A percentile compares a stretch with the other conserved stretches of the same genome.
phyloP scores from a whole-genome alignment of 202 grass and related monocot species.

The Digitaria exilis region DNA sequence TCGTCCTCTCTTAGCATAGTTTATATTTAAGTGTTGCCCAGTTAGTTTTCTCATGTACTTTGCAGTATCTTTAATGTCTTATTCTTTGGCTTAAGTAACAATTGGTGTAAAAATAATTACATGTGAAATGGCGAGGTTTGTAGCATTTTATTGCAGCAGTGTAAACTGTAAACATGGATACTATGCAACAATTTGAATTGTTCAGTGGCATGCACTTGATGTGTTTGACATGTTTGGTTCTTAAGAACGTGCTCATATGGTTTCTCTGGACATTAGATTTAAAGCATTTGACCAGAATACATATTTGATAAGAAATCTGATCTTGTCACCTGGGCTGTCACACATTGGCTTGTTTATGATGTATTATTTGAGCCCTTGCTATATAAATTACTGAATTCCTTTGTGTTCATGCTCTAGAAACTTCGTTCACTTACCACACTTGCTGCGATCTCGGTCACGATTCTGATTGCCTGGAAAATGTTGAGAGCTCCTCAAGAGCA shows the following conservation, averaged over 20 bases:
- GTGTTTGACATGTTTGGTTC: conserved; percentile 2
- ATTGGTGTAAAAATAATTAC: background rate
- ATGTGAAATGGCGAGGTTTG: background rate
- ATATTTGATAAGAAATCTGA: background rate
- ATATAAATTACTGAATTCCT: conserved; percentile 30
- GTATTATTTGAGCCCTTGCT: conserved; percentile 2
- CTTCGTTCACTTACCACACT: conserved; percentile 84
- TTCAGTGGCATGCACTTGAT: background rate
- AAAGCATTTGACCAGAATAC: background rate
- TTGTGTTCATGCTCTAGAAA: conserved; percentile 68
- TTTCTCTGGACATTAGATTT: background rate
- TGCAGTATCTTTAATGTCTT: background rate
- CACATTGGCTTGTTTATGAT: background rate
- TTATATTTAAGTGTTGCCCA: background rate
- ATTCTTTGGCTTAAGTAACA: background rate
- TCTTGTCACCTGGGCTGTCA: background rate
- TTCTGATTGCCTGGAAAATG: conserved; percentile 89
- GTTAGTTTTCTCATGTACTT: background rate
- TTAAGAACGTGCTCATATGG: background rate
- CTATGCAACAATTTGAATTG: background rate
- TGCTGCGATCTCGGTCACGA: conserved; percentile 80
- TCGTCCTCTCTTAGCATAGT: background rate
- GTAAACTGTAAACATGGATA: background rate
- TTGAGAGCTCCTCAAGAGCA: conserved; percentile 83
- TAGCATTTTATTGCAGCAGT: background rate